Percentiles rank a stretch among this genome's conserved stretches.
phyloP scores from a whole-genome alignment of 176 grass and related monocot species.

The Aegilops tauschii region DNA sequence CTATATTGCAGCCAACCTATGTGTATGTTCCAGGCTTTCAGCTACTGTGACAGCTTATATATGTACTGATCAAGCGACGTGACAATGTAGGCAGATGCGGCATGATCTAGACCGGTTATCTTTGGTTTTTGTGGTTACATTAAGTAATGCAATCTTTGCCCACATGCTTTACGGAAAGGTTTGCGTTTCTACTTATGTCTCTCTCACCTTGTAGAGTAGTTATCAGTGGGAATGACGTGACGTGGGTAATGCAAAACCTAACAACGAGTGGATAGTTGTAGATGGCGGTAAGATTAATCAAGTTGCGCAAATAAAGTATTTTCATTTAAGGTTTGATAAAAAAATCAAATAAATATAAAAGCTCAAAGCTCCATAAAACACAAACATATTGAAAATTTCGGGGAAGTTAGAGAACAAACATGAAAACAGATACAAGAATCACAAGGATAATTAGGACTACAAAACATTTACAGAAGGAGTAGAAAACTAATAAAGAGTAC shows the following conservation, averaged over 20 bases:
- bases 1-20: not conserved
- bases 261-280: too few relatives aligned
- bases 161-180: not conserved
- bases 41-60: not conserved
- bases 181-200: not conserved
- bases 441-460: too few relatives aligned
- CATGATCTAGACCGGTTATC: not conserved
- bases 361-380: too few relatives aligned
- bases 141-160: not conserved
- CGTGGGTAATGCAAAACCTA: not conserved
- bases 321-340: too few relatives aligned
- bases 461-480: too few relatives aligned
- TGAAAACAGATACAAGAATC: too few relatives aligned
- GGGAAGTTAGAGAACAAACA: too few relatives aligned
- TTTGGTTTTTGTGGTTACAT: not conserved
- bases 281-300: not conserved
- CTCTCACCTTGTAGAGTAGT: not conserved
- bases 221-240: not conserved
- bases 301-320: not conserved
- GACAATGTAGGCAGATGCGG: not conserved
- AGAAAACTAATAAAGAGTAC: too few relatives aligned
- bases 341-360: too few relatives aligned
- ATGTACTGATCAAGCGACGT: not conserved
- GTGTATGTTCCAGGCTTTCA: not conserved
- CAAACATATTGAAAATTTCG: too few relatives aligned